Conservation (phyloP, 805 yeast genomes). For the Grigorovia humatica region DNA sequence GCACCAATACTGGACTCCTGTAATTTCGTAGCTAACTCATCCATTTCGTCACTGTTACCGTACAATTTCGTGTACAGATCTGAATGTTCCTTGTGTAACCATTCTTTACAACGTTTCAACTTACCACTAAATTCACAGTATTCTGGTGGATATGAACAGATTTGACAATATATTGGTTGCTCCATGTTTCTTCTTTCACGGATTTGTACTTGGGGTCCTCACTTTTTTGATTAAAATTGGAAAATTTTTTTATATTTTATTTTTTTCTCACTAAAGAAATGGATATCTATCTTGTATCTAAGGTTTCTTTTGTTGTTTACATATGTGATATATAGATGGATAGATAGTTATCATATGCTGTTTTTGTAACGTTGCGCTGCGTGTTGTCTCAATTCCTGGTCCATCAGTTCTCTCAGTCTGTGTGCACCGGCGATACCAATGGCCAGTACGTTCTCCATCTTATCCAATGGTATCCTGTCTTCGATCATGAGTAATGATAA, state of each 20-base stretch:
- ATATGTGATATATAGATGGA: no score
- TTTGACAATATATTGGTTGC: conserved; percentile 56
- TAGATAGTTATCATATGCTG: conserved; percentile 9
- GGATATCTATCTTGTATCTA: no score
- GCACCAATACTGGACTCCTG: conserved; percentile 51
- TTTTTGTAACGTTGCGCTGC: conserved; percentile 51
- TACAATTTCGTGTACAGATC: conserved; percentile 53
- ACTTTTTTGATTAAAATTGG: neutral
- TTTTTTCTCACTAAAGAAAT: no score
- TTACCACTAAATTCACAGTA: conserved; percentile 87
- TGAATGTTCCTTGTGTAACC: conserved; percentile 56
- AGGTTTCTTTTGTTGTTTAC: no score
- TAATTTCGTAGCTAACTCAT: conserved; percentile 23
- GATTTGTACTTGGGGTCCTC: neutral
- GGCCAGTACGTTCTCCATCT: conserved; percentile 62
- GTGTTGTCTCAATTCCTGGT: conserved; percentile 65
- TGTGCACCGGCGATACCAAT: conserved; percentile 84
- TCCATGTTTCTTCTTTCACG: conserved; percentile 18
- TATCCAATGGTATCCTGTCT: conserved; percentile 75
- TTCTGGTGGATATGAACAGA: conserved; percentile 79
- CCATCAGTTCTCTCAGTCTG: conserved; percentile 75
- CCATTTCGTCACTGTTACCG: conserved; percentile 32
- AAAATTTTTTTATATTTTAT: neutral
- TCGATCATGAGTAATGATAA: conserved; percentile 69
- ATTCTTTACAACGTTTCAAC: conserved; percentile 70